These are phyloP conservation scores for Ampelomyces quisqualis DNA, from an alignment of 2,329 filamentous ascomycete genomes.

Conservation along the genomic window DNA sequence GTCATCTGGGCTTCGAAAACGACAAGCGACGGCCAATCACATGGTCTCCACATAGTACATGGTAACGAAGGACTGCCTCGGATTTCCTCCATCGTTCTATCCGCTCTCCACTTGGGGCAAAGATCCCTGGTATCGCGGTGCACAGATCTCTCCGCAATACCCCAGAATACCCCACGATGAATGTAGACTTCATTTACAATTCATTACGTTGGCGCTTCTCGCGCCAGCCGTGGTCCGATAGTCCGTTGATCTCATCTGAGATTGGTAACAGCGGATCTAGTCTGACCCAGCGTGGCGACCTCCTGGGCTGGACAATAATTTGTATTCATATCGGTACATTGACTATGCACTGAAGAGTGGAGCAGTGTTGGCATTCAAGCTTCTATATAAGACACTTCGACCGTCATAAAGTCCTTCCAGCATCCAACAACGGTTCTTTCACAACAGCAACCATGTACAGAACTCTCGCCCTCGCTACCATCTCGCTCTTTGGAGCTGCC, in stretches of 20 bases:
- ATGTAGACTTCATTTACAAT: constrained; percentile 37
- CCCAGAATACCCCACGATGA: constrained; percentile 37
- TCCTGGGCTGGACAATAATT: constrained; percentile 19
- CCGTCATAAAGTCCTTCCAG: constrained; percentile 16
- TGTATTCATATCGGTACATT: constrained; percentile 19
- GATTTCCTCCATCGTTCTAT: constrained; percentile 16
- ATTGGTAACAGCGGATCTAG: constrained; percentile 26
- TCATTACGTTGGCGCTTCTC: constrained; percentile 32
- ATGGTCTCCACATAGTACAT: constrained; percentile 22
- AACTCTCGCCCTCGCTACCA: constrained; percentile 43
- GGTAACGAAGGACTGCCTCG: constrained; percentile 12
- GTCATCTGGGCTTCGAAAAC: constrained; percentile 10
- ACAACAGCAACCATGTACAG: constrained; percentile 43
- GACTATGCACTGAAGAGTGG: constrained; percentile 14
- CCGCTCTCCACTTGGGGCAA: constrained; percentile 29
- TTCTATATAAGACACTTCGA: constrained; percentile 31
- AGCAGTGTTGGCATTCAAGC: constrained; percentile 1
- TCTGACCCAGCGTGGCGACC: constrained; percentile 16
- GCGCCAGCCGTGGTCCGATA: constrained; percentile 28
- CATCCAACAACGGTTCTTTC: constrained; percentile 30
- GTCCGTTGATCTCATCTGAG: constrained; percentile 28
- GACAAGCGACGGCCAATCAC: constrained; percentile 15
- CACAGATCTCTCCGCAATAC: constrained; percentile 37
- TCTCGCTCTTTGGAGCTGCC: constrained; percentile 44
- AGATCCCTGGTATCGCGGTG: constrained; percentile 20